These are phyloP conservation scores for Daldinia eschscholtzii DNA, from an alignment of 2,329 filamentous ascomycete genomes.

Conservation along the genomic window DNA sequence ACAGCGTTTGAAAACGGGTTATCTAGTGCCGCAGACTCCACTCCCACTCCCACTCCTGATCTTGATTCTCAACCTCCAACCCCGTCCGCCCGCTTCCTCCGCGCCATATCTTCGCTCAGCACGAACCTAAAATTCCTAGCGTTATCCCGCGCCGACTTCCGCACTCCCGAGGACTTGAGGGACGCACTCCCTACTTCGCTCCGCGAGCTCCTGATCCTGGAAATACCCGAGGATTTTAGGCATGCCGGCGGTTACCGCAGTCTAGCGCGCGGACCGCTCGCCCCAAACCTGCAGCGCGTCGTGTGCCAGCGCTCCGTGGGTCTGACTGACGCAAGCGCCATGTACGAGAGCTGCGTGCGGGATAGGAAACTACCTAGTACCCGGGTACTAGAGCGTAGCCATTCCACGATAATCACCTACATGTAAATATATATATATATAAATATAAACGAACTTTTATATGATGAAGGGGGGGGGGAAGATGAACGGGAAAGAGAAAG, in stretches of 20 bases:
- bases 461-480: no score
- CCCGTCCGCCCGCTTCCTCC: constrained; percentile 1
- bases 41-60: background rate
- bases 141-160: constrained; percentile 9
- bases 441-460: no score
- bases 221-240: background rate
- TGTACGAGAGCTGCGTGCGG: background rate
- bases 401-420: no score
- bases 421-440: no score
- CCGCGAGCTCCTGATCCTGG: constrained; percentile 16
- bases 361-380: background rate
- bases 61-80: background rate
- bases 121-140: constrained; percentile 10
- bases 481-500: background rate
- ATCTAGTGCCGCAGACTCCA: background rate
- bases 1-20: background rate
- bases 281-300: background rate
- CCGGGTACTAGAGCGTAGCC: background rate
- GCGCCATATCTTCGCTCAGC: background rate
- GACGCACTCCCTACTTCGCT: constrained; percentile 12
- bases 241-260: background rate
- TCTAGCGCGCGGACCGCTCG: background rate
- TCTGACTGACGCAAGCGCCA: background rate
- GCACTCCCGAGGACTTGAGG: background rate
- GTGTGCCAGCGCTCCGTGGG: background rate